phyloP scores from a whole-genome alignment of 1,284 basidiomycete genomes.

The Meira miltonrushii region DNA sequence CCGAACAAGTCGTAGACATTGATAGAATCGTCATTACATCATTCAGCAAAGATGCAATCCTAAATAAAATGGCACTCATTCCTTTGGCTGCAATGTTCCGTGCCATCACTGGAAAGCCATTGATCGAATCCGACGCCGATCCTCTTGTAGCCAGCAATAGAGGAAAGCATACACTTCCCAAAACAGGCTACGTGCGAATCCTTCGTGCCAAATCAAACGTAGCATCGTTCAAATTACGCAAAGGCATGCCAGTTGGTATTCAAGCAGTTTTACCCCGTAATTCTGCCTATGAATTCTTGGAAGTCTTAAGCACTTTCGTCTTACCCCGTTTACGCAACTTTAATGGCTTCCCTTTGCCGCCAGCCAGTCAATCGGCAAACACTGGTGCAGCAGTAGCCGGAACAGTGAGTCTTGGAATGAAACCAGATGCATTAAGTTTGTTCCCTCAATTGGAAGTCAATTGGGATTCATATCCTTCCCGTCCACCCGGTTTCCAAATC shows the following conservation, averaged over 20 bases:
- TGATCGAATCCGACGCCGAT: constrained; percentile 31
- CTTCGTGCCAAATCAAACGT: constrained; percentile 72
- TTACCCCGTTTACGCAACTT: constrained; percentile 88
- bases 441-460: constrained; percentile 64
- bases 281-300: constrained; percentile 89
- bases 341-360: constrained; percentile 69
- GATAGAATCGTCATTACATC: constrained; percentile 66
- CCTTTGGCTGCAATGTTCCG: constrained; percentile 79
- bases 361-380: constrained; percentile 50
- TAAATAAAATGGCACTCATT: constrained; percentile 71
- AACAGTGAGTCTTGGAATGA: constrained; percentile 81
- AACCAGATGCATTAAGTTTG: constrained; percentile 74
- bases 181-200: constrained; percentile 62
- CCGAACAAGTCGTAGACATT: constrained; percentile 59
- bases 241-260: constrained; percentile 75
- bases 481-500: constrained; percentile 46
- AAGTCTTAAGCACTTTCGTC: constrained; percentile 84
- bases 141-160: constrained; percentile 15
- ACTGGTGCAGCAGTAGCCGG: constrained; percentile 69
- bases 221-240: constrained; percentile 76
- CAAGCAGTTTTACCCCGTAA: constrained; percentile 85
- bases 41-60: constrained; percentile 58
- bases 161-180: neutral
- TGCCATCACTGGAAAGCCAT: constrained; percentile 77
- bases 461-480: constrained; percentile 48